These are phyloP conservation scores for Fraxinus americana DNA, from an alignment of 257 asterid genomes.

Conservation along the genomic window DNA sequence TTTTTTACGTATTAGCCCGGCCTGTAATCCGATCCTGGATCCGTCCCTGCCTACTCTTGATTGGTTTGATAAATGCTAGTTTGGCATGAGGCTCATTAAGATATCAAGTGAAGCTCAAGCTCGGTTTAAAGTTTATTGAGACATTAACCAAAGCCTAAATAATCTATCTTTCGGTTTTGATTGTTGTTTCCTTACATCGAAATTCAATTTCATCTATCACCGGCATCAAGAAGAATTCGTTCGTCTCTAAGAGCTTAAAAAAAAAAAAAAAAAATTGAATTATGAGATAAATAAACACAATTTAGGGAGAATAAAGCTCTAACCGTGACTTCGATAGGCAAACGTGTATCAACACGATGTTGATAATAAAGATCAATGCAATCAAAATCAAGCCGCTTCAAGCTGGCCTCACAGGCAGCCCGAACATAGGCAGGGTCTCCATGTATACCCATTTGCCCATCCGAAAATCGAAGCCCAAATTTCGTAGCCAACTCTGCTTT, in stretches of 20 bases:
- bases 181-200: not conserved
- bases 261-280: no score
- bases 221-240: not conserved
- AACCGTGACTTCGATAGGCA: slow-evolving; percentile 36
- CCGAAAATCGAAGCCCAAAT: slow-evolving; percentile 21
- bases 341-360: slow-evolving; percentile 26
- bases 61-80: not conserved
- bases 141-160: not conserved
- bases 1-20: no score
- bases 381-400: slow-evolving; percentile 34
- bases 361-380: slow-evolving; percentile 34
- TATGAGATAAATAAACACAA: not conserved
- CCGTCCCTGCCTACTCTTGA: no score
- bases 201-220: not conserved
- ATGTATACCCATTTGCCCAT: slow-evolving; percentile 9
- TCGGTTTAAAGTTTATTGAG: not conserved
- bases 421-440: slow-evolving; percentile 33
- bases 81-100: not conserved
- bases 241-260: not conserved
- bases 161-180: not conserved
- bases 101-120: not conserved
- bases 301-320: not conserved
- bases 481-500: slow-evolving; percentile 28
- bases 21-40: no score
- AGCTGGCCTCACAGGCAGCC: slow-evolving; percentile 30